phyloP scores from a whole-genome alignment of 228 moss, liverwort and hornwort genomes.

The Sphagnum magellanicum region DNA sequence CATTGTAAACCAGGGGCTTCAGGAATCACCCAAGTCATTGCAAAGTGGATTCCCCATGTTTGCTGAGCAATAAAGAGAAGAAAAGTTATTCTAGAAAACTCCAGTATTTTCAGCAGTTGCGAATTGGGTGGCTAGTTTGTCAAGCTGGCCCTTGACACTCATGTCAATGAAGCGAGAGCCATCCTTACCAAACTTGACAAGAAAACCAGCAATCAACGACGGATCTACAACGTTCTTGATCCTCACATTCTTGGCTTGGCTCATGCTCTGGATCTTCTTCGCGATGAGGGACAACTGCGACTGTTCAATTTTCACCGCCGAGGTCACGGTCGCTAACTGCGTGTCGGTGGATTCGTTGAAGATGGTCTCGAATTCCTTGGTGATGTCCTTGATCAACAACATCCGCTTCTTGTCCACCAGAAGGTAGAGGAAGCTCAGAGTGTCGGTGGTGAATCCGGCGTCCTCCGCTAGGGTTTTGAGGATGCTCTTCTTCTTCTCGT shows the following conservation, averaged over 20 bases:
- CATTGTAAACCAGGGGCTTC: no score
- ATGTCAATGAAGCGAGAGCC: conserved; percentile 87
- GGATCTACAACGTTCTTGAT: conserved; percentile 86
- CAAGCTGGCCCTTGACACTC: conserved; percentile 93
- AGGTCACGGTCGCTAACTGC: conserved; percentile 77
- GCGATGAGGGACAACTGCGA: conserved; percentile 86
- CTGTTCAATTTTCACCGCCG: conserved; percentile 93
- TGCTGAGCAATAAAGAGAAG: no score
- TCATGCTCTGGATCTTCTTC: conserved; percentile 88
- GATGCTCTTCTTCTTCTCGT: conserved; percentile 91
- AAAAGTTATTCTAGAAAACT: conserved; percentile 13
- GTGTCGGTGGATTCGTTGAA: conserved; percentile 74
- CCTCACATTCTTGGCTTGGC: conserved; percentile 82
- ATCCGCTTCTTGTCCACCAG: conserved; percentile 90
- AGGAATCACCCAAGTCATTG: no score
- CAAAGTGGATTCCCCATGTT: no score
- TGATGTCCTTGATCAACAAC: conserved; percentile 57
- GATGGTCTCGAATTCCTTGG: conserved; percentile 68
- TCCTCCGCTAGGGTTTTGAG: conserved; percentile 78
- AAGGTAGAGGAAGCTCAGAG: conserved; percentile 61
- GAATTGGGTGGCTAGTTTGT: conserved; percentile 70
- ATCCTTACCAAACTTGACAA: conserved; percentile 90
- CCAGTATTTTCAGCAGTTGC: conserved; percentile 54
- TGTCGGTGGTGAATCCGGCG: conserved; percentile 56
- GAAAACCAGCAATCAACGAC: conserved; percentile 79